Evolutionary conservation across 108 stramenopile genomes (phyloP).

Genomic region (Fistulifera pelliculosa): DNA sequence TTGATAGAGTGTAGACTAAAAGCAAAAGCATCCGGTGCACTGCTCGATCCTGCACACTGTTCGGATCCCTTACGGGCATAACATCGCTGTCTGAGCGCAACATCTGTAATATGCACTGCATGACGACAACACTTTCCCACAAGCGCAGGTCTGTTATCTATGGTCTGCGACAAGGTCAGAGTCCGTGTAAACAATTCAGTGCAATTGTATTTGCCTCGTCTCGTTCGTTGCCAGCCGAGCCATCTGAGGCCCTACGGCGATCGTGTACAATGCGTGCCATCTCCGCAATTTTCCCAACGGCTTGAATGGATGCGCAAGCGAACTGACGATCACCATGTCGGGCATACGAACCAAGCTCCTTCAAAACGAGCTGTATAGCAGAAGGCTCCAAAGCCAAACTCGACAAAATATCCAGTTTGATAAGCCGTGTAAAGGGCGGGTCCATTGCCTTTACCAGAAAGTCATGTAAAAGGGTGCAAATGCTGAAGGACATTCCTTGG

Average conservation of each 20-base stretch:
- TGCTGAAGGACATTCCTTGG: constrained; percentile 81
- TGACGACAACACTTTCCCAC: constrained; percentile 86
- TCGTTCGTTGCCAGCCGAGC: constrained; percentile 26
- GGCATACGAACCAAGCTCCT: constrained; percentile 90
- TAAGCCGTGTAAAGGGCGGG: constrained; percentile 82
- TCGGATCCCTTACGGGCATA: constrained; percentile 37
- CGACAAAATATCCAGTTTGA: constrained; percentile 94
- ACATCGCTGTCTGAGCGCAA: constrained; percentile 29
- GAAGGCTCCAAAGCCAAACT: constrained; percentile 72
- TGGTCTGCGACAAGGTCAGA: constrained; percentile 76
- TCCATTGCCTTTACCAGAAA: constrained; percentile 95
- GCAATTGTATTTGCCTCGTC: constrained; percentile 62
- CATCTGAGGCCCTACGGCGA: constrained; percentile 44
- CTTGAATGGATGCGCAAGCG: constrained; percentile 79
- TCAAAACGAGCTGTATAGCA: constrained; percentile 78
- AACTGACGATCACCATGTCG: constrained; percentile 84
- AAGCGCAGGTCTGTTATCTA: constrained; percentile 10
- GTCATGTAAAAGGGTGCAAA: constrained; percentile 92
- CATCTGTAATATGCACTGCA: constrained; percentile 83
- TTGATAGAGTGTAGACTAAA: constrained; percentile 41
- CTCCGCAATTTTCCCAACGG: constrained; percentile 83
- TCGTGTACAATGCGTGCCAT: constrained; percentile 71
- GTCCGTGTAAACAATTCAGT: constrained; percentile 76
- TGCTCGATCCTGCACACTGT: constrained; percentile 43
- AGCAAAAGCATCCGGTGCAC: constrained; percentile 61